Base-by-base conservation (phyloP, 768 basidiomycete species). In the Tricholoma sp. region DNA sequence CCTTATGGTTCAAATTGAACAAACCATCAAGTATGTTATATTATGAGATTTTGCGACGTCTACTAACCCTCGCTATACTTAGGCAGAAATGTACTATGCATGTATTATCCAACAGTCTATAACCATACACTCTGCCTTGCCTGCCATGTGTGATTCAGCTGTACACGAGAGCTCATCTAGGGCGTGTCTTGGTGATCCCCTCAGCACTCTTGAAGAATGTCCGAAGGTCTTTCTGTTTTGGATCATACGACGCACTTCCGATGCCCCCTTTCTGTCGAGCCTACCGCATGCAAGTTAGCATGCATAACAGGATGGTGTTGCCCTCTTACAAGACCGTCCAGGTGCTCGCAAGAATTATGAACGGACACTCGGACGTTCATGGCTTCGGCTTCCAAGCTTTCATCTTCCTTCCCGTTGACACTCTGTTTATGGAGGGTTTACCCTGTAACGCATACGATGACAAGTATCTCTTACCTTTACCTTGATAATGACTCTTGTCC, bases 251-350 rank as follows among this genome's bases (percentile, higher is more conserved):
- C 11, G 79, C 67, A 49, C 82, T 84, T 5, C 89, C 86, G 47
- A 91, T 86, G 1, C 92, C 90, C 2, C 89, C 89, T 58, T 78
- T 82, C 68, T 94, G 91, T 4, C 91, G 83, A 52, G 67, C 66
- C 72, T 74, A 56, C 22, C 45, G 19, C 18, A 37, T 46, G n/a
- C 29, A 41, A 18, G 21, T 50, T 21, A 27, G 19, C 12, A 27
- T 11, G 24, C 31, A 6, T 46, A 37, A 45, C 47, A 50, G 16
- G 10, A 9, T 3, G 21, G 5, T 24, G 39, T 8, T 41, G 24
- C 11, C 11, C 24, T 46, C 85, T 66, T 57, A 89, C 89, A 22
- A 91, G 70, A 14, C 73, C 72, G 49, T 74, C 65, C 32, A 81
- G 72, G 69, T 90, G 88, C 45, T 82, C 76, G 60, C 79, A 76